Percentiles rank a stretch among this genome's conserved stretches.
Conservation (phyloP, 495 filamentous ascomycete genomes). For the Penicillium turbatum region DNA sequence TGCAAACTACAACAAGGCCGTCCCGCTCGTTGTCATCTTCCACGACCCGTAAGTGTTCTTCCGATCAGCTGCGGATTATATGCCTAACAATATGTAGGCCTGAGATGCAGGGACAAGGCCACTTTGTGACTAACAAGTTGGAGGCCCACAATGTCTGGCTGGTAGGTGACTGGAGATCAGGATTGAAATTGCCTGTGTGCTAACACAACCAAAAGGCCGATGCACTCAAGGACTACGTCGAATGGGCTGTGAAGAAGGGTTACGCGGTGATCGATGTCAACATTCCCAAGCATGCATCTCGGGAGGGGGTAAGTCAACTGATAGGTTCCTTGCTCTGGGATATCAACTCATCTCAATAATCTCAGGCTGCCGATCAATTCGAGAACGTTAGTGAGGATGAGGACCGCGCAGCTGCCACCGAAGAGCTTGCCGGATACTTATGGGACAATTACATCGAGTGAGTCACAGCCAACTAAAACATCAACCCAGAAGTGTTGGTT, state of each 20-base stretch:
- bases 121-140: constrained; percentile 63
- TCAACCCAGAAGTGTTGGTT: not conserved
- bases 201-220: constrained; percentile 63
- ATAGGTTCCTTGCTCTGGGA: not conserved
- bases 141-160: constrained; percentile 82
- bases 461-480: constrained; percentile 5
- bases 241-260: constrained; percentile 68
- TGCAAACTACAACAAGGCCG: constrained; percentile 46
- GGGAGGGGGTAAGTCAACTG: constrained; percentile 22
- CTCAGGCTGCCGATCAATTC: constrained; percentile 30
- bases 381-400: constrained; percentile 37
- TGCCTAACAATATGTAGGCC: constrained; percentile 47
- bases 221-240: constrained; percentile 68
- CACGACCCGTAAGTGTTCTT: constrained; percentile 66
- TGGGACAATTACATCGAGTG: constrained; percentile 98
- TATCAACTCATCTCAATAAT: constrained; percentile 18
- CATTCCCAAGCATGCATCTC: constrained; percentile 67
- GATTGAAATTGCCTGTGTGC: constrained; percentile 17
- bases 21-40: constrained; percentile 69
- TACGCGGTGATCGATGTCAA: constrained; percentile 89
- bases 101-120: constrained; percentile 61
- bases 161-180: constrained; percentile 51
- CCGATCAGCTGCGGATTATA: not conserved
- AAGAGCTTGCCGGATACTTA: constrained; percentile 76
- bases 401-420: constrained; percentile 49